Base-by-base conservation (phyloP, 2,329 filamentous ascomycete genomes). In the Trichoderma harzianum region DNA sequence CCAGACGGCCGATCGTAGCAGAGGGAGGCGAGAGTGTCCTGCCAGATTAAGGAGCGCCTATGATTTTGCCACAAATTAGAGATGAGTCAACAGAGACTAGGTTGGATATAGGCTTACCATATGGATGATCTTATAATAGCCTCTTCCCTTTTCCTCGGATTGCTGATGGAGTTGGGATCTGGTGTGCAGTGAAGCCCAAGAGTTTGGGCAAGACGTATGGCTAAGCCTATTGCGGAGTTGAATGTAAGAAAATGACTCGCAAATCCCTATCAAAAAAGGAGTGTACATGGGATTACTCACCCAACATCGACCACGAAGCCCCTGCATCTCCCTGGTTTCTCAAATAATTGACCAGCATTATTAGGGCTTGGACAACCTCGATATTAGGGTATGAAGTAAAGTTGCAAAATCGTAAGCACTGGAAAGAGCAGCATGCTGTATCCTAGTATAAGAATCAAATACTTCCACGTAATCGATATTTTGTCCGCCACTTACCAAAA, bases 271-370 rank as follows among this genome's bases (percentile, higher is more conserved):
- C 18, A n/a, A 32, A 57, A 36, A 55, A 66, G 43, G 32, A 66
- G 32, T 28, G 36, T 26, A n/a, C n/a, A 16, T 4, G 8, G n/a
- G 30, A 67, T 67, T 67, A 67, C 64, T 67, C 47, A 67, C 64
- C 64, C 30, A 67, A 14, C 64, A 67, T 67, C 8, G 64, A 67
- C 64, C 64, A 67, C n/a, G 64, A 67, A 26, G 64, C 64, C 30
- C 64, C 64, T 55, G 64, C 64, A 55, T 67, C 64, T 14, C 64
- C 64, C 51, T 67, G 64, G 21, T 67, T 67, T 18, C 64, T 67
- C 21, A 67, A 28, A n/a, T 67, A 67, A 34, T 67, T 67, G 21
- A 67, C 64, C 30, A 67, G 16, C 47, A 57, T 67, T 36, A 67
- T 67, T 28, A 67, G 26, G 32, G 64, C 21, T 26, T 67, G 64